Evolutionary conservation across 1,139 yeast species (phyloP).

Genomic region (Suhomyces chickasaworum): DNA sequence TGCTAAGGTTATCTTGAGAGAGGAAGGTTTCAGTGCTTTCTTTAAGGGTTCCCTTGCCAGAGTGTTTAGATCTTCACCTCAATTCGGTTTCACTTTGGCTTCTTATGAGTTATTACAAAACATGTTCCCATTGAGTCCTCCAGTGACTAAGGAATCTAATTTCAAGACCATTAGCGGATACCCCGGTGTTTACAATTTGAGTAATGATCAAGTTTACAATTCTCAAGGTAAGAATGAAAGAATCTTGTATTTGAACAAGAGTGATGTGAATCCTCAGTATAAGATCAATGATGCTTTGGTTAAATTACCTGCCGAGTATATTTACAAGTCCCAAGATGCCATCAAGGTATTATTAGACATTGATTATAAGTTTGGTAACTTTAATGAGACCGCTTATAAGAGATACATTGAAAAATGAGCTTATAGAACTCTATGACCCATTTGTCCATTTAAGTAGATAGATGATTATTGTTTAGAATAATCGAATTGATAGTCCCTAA

Average conservation of each 20-base stretch:
- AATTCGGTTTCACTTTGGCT: constrained; percentile 95
- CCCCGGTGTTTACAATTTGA: constrained; percentile 51
- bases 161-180: constrained; percentile 49
- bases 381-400: constrained; percentile 53
- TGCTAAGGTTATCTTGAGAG: constrained; percentile 67
- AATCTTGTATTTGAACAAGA: constrained; percentile 40
- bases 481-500: background rate
- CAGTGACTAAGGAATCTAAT: constrained; percentile 47
- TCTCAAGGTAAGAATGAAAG: constrained; percentile 39
- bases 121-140: constrained; percentile 49
- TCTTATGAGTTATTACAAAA: constrained; percentile 82
- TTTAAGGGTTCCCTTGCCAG: constrained; percentile 98
- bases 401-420: constrained; percentile 43
- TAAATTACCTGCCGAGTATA: constrained; percentile 50
- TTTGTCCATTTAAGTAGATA: constrained; percentile 2
- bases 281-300: constrained; percentile 41
- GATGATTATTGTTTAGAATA: background rate
- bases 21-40: constrained; percentile 78
- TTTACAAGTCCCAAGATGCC: constrained; percentile 63
- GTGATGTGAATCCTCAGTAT: constrained; percentile 14
- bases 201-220: constrained; percentile 49
- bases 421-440: constrained; percentile 1
- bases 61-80: constrained; percentile 93
- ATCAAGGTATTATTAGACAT: constrained; percentile 63
- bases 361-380: constrained; percentile 62